phyloP scores from a whole-genome alignment of 2,329 filamentous ascomycete genomes.

The Phaeosphaeriaceae sp. region DNA sequence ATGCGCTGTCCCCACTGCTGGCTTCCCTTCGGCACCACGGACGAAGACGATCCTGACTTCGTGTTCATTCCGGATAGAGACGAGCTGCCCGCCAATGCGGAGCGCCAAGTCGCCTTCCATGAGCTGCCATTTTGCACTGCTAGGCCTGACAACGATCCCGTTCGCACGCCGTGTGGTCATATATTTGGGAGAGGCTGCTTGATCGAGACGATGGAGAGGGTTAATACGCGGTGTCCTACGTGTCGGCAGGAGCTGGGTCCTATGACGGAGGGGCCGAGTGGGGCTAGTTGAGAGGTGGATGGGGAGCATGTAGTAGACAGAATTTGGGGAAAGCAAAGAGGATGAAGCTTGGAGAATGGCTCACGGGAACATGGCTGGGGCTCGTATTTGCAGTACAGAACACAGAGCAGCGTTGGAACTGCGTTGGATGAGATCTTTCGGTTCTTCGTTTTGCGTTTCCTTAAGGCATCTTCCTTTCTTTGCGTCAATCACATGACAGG shows the following conservation, averaged over 20 bases:
- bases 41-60: conserved; percentile 7
- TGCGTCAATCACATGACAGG: background rate
- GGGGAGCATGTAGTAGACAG: background rate
- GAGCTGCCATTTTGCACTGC: conserved; percentile 5
- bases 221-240: conserved; percentile 8
- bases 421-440: too few species aligned
- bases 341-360: too few species aligned
- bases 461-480: too few species aligned
- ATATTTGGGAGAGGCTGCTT: conserved; percentile 15
- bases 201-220: conserved; percentile 9
- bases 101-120: background rate
- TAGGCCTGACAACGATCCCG: conserved; percentile 10
- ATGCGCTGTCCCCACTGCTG: conserved; percentile 16
- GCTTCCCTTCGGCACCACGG: conserved; percentile 13
- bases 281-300: background rate
- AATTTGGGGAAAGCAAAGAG: background rate
- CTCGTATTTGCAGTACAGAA: too few species aligned
- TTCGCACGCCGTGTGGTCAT: conserved; percentile 16
- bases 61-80: background rate
- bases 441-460: too few species aligned
- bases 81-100: background rate
- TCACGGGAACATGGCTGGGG: too few species aligned
- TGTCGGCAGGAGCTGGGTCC: conserved; percentile 11
- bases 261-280: background rate
- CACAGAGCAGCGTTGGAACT: too few species aligned